A percentile compares a stretch with the other conserved stretches of the same genome.
Evolutionary conservation across 2,329 filamentous ascomycete genomes (phyloP).

Genomic region (Plectosphaerella sp.): DNA sequence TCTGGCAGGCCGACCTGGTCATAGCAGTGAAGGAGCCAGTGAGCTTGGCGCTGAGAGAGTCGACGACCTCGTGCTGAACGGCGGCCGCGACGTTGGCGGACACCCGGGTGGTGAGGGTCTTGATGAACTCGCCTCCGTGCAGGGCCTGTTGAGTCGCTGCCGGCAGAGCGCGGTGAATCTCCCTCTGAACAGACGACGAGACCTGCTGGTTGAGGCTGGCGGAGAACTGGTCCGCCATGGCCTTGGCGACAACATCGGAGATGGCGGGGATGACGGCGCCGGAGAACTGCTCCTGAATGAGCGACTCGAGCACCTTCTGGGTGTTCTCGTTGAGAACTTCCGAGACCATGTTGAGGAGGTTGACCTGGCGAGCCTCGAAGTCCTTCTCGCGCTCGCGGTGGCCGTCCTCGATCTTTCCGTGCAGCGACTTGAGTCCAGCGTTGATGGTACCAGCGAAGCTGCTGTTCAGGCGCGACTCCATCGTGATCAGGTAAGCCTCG

Average conservation of each 20-base stretch:
- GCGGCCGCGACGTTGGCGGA: conserved; percentile 60
- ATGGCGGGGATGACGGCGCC: conserved; percentile 72
- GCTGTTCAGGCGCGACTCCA: conserved; percentile 46
- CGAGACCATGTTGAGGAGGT: conserved; percentile 54
- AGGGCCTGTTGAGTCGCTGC: conserved; percentile 62
- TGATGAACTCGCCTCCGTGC: conserved; percentile 69
- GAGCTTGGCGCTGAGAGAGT: conserved; percentile 58
- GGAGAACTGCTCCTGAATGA: conserved; percentile 73
- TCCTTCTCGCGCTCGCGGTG: conserved; percentile 44
- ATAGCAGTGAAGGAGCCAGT: conserved; percentile 62
- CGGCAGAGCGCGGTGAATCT: conserved; percentile 69
- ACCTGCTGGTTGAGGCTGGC: conserved; percentile 64
- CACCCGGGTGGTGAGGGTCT: conserved; percentile 68
- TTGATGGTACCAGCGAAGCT: conserved; percentile 48
- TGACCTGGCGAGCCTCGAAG: conserved; percentile 48
- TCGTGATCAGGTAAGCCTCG: conserved; percentile 48
- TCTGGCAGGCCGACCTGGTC: conserved; percentile 62
- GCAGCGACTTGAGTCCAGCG: conserved; percentile 56
- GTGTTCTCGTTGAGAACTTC: conserved; percentile 59
- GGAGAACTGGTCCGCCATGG: conserved; percentile 68
- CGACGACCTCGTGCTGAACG: conserved; percentile 65
- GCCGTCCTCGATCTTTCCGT: conserved; percentile 64
- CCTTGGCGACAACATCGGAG: conserved; percentile 59
- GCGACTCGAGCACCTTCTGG: conserved; percentile 68
- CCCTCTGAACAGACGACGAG: conserved; percentile 62